phyloP scores from a whole-genome alignment of 768 basidiomycete species.

The Tulasnella sp. region DNA sequence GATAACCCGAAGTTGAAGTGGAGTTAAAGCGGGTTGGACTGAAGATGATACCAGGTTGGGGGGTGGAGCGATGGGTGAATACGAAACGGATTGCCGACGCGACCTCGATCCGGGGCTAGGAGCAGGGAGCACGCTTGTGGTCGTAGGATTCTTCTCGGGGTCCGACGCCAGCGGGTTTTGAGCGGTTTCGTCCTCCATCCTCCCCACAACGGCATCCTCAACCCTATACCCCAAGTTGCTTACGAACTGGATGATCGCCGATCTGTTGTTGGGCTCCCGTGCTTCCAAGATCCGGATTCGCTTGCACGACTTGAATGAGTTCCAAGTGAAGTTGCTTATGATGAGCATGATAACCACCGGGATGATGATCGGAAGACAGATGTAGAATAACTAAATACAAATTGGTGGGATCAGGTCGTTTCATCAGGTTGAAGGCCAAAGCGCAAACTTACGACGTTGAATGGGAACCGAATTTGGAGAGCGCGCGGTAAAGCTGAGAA shows the following conservation, averaged over 20 bases:
- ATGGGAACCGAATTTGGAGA: slow-evolving; percentile 64
- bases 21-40: slow-evolving; percentile 49
- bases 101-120: not conserved
- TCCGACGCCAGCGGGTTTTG: not conserved
- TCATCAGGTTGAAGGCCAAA: not conserved
- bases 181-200: slow-evolving; percentile 52
- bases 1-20: slow-evolving; percentile 60
- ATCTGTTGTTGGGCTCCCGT: slow-evolving; percentile 42
- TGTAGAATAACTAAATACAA: slow-evolving; percentile 53
- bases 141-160: slow-evolving; percentile 30
- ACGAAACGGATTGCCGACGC: not conserved
- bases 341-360: slow-evolving; percentile 60
- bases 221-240: slow-evolving; percentile 45
- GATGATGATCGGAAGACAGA: slow-evolving; percentile 65
- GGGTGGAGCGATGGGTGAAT: not conserved
- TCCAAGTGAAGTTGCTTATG: slow-evolving; percentile 38
- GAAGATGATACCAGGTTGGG: not conserved
- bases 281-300: slow-evolving; percentile 69
- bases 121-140: slow-evolving; percentile 32
- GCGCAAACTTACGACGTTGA: slow-evolving; percentile 63
- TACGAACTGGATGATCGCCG: slow-evolving; percentile 23
- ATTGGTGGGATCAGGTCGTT: slow-evolving; percentile 16
- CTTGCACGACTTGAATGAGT: slow-evolving; percentile 51
- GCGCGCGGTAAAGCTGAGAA: slow-evolving; percentile 58
- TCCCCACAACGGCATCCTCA: slow-evolving; percentile 61